Evolutionary conservation across 805 yeast genomes (phyloP), one percentile per base, ranked within the genome.

Genomic region (Hanseniaspora mollemarum): DNA sequence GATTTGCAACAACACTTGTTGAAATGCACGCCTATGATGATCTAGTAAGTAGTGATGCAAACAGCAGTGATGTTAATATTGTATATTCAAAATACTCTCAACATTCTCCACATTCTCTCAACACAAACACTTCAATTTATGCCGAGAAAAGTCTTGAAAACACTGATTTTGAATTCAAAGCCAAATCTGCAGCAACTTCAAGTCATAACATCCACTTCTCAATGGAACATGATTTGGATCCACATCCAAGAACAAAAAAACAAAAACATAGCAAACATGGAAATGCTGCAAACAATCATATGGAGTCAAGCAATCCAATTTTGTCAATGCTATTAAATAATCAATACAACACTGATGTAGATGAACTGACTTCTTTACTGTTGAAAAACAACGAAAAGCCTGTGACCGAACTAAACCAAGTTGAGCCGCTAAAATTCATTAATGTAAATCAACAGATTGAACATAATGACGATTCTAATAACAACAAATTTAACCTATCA

Each of bases 271-370:
- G 4, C 4, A 26, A 32, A n/a, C 5, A n/a, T 13, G 39, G 16
- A 15, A 29, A 28, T 38, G 37, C 31, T 18, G 31, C 42, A 12
- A 38, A 31, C 22, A 35, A 32, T 10, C 31, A 39, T 24, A 10
- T 21, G 4, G 43, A 39, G 13, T 9, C 43, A 6, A 19, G 24
- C 9, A 46, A 46, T 32, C 38, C 31, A 3, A 38, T 48, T 10
- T 21, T 48, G 31, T 48, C 51, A 1, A 48, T 48, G 51, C 32
- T 48, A 36, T 24, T 48, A 36, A 48, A 48, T 19, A 48, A 48
- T 19, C 51, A 48, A 16, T 48, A 48, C 35, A 48, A 48, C 19
- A 43, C 43, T 8, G 51, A 48, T 48, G 51, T 39, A 7, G 45
- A 48, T 48, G 51, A 48, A 29, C 40, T 48, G 18, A 39, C 51